Base-by-base conservation (phyloP, 2,329 filamentous ascomycete genomes). In the Talaromyces sp. region DNA sequence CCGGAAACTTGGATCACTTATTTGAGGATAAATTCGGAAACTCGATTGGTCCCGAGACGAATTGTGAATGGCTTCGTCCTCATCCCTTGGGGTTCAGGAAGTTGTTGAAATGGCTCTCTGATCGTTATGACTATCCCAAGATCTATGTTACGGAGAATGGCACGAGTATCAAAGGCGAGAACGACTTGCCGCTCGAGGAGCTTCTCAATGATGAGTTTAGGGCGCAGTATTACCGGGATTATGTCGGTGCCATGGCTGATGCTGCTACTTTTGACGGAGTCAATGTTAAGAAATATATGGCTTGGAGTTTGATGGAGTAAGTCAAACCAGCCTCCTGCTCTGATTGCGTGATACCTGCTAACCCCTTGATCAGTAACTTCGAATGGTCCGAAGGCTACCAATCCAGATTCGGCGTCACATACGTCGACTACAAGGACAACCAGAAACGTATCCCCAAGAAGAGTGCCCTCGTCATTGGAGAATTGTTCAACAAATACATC, bases 381-480 rank as follows among this genome's bases (percentile, higher is more conserved):
- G 91, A 94, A 78, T 94, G 91, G 91, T 91, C 92, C n/a, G 92
- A 96, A 76, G 92, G 92, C 11, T 96, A 94, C 74, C 89, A 91
- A 80, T 95, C 91, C 51, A 85, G 92, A 47, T 96, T 96, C 72
- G 92, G 92, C 29, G 91, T 93, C 65, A 91, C 89, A 6, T 95
- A 85, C 75, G 91, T 96, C 61, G 91, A 96, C 79, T 96, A 95
- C 76, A 73, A 86, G 71, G 86, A 91, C 70, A 89, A 87, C 27
- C 92, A 96, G 83, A 91, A 89, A 82, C 83, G 92, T 61, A 85
- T 89, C 70, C 89, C 92, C 45, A 96, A 96, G 85, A 92, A 93
- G 85, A 95, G 91, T 76, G 92, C 91, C 22, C 85, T 83, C 77
- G 84, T 85, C 73, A 84, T 96, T 72, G 86, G 87, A 69, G 83